Evolutionary conservation across 768 basidiomycete genomes (phyloP).

Genomic region (Hebeloma cylindrosporum): DNA sequence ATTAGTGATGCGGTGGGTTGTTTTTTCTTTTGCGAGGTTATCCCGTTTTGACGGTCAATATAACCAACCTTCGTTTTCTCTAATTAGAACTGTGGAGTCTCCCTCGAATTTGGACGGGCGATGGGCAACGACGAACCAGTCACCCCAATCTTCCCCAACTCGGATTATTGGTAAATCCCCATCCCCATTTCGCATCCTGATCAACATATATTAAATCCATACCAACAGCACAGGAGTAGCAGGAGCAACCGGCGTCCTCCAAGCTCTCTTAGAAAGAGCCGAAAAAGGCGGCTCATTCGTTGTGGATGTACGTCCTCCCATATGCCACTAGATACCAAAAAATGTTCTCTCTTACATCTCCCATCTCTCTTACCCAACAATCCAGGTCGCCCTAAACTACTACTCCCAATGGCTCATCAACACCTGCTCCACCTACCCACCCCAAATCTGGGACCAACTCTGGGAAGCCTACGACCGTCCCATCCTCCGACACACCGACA

Average conservation of each 20-base stretch:
- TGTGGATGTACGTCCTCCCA: conserved; percentile 14
- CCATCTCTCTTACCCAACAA: too few relatives aligned
- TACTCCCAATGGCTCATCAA: conserved; percentile 28
- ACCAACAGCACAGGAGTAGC: conserved; percentile 19
- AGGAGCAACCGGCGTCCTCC: conserved; percentile 19
- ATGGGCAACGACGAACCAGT: conserved; percentile 23
- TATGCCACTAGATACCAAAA: not conserved
- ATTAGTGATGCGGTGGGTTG: conserved; percentile 24
- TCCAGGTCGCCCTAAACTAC: conserved; percentile 25
- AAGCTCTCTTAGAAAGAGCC: conserved; percentile 19
- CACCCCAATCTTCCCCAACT: conserved; percentile 22
- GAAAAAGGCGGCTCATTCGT: conserved; percentile 24
- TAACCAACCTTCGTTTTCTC: too few relatives aligned
- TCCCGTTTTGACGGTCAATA: not conserved
- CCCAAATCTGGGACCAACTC: conserved; percentile 21
- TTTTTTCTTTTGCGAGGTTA: not conserved
- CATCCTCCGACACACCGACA: conserved; percentile 19
- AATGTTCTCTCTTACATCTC: not conserved
- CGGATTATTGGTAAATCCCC: conserved; percentile 18
- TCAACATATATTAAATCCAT: not conserved
- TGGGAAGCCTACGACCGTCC: conserved; percentile 18
- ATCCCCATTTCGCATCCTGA: not conserved
- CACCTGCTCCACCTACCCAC: conserved; percentile 20
- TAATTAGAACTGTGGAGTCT: conserved; percentile 19
- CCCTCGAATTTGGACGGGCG: conserved; percentile 20